Conservation (phyloP, 768 basidiomycete species). For the Galerina marginata region DNA sequence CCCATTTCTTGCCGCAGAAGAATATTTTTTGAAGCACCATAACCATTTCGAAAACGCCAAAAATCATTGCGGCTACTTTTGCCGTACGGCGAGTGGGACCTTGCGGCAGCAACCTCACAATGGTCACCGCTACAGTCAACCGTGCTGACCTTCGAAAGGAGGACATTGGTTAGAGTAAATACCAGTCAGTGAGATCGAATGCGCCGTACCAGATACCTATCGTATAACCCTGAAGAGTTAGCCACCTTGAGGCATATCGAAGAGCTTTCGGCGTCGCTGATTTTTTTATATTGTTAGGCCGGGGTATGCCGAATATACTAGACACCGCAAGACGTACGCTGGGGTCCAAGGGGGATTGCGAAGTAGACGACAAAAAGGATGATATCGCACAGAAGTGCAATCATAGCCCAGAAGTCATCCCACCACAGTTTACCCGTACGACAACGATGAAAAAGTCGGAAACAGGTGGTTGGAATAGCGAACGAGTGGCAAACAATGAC, state of each 20-base stretch:
- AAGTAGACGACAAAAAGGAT: background rate
- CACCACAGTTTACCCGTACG: background rate
- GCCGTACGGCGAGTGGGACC: background rate
- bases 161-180: background rate
- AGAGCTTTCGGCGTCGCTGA: background rate
- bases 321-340: background rate
- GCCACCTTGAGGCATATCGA: background rate
- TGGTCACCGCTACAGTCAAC: slow-evolving; percentile 17
- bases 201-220: background rate
- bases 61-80: background rate
- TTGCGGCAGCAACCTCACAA: slow-evolving; percentile 10
- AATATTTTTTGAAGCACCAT: slow-evolving; percentile 15
- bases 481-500: background rate
- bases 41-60: slow-evolving; percentile 6
- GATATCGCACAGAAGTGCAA: background rate
- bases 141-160: slow-evolving; percentile 9
- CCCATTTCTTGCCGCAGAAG: slow-evolving; percentile 1
- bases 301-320: background rate
- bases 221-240: background rate
- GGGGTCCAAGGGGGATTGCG: background rate
- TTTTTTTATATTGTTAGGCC: background rate
- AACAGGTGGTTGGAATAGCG: slow-evolving; percentile 1
- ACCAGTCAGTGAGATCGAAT: background rate
- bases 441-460: slow-evolving; percentile 2
- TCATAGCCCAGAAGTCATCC: slow-evolving; percentile 14